Conservation (phyloP, 164 flowering plant species). For the Tetrastigma voinierianum region DNA sequence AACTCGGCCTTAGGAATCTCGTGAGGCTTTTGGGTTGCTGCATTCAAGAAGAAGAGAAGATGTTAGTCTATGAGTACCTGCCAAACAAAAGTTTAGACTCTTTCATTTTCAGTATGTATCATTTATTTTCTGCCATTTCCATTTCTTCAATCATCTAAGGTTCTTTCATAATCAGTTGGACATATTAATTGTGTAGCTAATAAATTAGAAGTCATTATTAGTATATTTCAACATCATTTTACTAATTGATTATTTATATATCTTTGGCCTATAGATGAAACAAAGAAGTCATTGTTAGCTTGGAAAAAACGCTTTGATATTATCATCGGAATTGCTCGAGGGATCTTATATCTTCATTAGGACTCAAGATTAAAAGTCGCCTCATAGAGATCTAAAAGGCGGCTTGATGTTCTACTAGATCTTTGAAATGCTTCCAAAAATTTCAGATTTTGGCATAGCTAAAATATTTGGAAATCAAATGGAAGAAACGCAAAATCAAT, state of each 20-base stretch:
- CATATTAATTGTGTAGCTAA: too few species aligned
- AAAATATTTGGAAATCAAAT: slow-evolving; percentile 30
- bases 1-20: slow-evolving; percentile 43
- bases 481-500: slow-evolving; percentile 31
- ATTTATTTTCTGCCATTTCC: too few species aligned
- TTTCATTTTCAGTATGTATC: slow-evolving; percentile 3
- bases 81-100: too few species aligned
- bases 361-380: slow-evolving; percentile 39
- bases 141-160: too few species aligned
- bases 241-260: too few species aligned
- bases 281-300: slow-evolving; percentile 16
- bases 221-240: too few species aligned
- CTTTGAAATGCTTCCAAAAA: slow-evolving; percentile 35
- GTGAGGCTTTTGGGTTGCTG: slow-evolving; percentile 31
- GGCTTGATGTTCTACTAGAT: slow-evolving; percentile 40
- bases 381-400: slow-evolving; percentile 38
- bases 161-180: too few species aligned
- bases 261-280: slow-evolving; percentile 25
- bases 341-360: slow-evolving; percentile 43
- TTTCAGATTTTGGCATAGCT: slow-evolving; percentile 48
- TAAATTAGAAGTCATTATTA: too few species aligned
- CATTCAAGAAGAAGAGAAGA: too few species aligned
- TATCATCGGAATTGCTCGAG: too few species aligned
- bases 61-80: too few species aligned
- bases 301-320: slow-evolving; percentile 36